phyloP scores from a whole-genome alignment of 305 asterid species.

The Plantago coronopus region DNA sequence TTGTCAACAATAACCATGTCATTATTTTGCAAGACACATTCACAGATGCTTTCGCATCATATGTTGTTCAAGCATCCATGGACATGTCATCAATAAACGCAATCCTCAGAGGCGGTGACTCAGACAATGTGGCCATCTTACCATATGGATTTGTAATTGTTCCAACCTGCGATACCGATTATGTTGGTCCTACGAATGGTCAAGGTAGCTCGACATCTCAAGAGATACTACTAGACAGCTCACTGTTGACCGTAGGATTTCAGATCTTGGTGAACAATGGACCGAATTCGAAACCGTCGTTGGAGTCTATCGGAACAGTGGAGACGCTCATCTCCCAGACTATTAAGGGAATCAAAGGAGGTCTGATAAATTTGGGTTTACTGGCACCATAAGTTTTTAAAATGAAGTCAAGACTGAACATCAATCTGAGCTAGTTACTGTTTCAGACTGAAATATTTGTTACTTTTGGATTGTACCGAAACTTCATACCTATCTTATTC shows the following conservation, averaged over 20 bases:
- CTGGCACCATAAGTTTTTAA: too few species aligned
- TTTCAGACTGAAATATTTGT: too few species aligned
- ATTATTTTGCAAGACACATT: slow-evolving; percentile 64
- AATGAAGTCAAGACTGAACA: too few species aligned
- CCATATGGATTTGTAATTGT: slow-evolving; percentile 73
- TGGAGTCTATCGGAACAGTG: slow-evolving; percentile 60
- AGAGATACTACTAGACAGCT: slow-evolving; percentile 26
- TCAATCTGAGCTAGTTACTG: too few species aligned
- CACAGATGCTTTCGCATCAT: slow-evolving; percentile 50
- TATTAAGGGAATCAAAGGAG: slow-evolving; percentile 45
- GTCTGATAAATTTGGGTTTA: too few species aligned
- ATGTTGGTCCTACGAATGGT: slow-evolving; percentile 18
- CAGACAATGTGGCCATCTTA: slow-evolving; percentile 46
- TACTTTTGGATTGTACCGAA: too few species aligned
- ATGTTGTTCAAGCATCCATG: slow-evolving; percentile 57
- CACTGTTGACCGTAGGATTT: slow-evolving; percentile 63
- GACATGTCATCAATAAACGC: slow-evolving; percentile 40
- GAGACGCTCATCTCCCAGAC: slow-evolving; percentile 58
- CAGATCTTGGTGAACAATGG: slow-evolving; percentile 54
- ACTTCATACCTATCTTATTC: too few species aligned
- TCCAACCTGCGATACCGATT: slow-evolving; percentile 43
- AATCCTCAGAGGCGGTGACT: slow-evolving; percentile 62
- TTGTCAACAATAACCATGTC: slow-evolving; percentile 26
- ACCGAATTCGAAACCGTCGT: slow-evolving; percentile 54
- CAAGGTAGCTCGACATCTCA: slow-evolving; percentile 37